These are phyloP conservation scores for Zymoseptoria passerinii DNA, from an alignment of 2,329 filamentous ascomycete genomes.

Conservation along the genomic window DNA sequence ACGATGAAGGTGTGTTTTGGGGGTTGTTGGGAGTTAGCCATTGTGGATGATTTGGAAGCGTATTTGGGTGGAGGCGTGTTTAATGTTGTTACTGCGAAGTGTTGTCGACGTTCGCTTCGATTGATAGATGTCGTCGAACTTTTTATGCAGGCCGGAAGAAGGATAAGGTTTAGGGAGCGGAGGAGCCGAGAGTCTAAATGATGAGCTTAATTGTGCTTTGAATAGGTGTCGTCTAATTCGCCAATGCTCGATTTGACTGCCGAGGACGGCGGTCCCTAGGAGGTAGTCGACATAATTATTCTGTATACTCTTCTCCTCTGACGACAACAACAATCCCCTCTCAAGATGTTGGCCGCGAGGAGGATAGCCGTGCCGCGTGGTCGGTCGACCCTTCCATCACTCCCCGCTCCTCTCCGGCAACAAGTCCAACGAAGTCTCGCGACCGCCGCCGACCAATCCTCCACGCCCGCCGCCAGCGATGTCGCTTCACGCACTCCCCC, in stretches of 20 bases:
- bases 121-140: neutral
- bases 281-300: neutral
- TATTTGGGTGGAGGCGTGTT: no score
- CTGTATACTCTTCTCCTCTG: neutral
- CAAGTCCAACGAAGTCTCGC: constrained; percentile 25
- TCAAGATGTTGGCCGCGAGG: constrained; percentile 20
- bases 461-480: constrained; percentile 18
- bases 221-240: neutral
- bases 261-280: neutral
- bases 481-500: constrained; percentile 58
- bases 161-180: neutral
- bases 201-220: neutral
- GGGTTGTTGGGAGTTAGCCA: constrained; percentile 1
- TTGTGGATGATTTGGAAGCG: neutral
- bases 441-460: constrained; percentile 19
- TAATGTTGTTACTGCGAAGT: no score
- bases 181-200: neutral
- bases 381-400: constrained; percentile 7
- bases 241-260: neutral
- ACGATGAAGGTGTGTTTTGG: constrained; percentile 69
- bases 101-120: neutral
- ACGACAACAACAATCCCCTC: neutral
- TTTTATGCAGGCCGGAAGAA: constrained; percentile 3
- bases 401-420: constrained; percentile 18
- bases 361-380: constrained; percentile 13